Conservation (phyloP, 2,329 filamentous ascomycete genomes). For the Microdochium trichocladiopsis region DNA sequence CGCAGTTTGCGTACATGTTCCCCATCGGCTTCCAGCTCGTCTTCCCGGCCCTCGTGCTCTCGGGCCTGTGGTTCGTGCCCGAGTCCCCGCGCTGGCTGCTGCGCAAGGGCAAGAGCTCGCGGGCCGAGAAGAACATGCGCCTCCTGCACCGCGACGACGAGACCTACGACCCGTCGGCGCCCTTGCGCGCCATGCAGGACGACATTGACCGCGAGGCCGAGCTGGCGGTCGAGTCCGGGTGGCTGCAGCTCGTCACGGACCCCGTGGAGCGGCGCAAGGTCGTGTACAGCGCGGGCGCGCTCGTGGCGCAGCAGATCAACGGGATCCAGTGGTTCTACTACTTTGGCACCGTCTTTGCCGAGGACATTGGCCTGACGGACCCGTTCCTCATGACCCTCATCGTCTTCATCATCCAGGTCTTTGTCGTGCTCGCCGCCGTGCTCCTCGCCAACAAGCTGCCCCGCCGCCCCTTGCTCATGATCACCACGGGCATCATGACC, state of each 20-base stretch:
- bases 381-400: conserved; percentile 34
- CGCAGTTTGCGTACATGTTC: conserved; percentile 21
- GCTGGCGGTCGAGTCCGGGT: conserved; percentile 22
- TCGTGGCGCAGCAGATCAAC: conserved; percentile 40
- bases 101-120: conserved; percentile 28
- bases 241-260: conserved; percentile 30
- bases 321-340: no score
- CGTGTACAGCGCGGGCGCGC: conserved; percentile 32
- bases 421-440: conserved; percentile 29
- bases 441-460: conserved; percentile 30
- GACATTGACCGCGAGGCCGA: conserved; percentile 28
- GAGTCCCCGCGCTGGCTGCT: conserved; percentile 35
- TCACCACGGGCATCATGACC: conserved; percentile 29
- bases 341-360: conserved; percentile 22
- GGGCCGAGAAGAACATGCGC: conserved; percentile 29
- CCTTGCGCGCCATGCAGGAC: conserved; percentile 32
- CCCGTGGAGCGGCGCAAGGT: conserved; percentile 38
- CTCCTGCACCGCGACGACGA: conserved; percentile 31
- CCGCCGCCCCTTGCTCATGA: conserved; percentile 27
- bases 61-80: conserved; percentile 7
- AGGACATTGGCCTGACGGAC: conserved; percentile 31
- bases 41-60: conserved; percentile 9
- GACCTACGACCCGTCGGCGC: conserved; percentile 26
- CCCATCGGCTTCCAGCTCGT: conserved; percentile 16
- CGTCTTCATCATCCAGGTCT: conserved; percentile 32